A percentile compares a stretch with the other conserved stretches of the same genome.
Conservation (phyloP, 2,329 filamentous ascomycete species). For the Coniochaeta ligniaria region DNA sequence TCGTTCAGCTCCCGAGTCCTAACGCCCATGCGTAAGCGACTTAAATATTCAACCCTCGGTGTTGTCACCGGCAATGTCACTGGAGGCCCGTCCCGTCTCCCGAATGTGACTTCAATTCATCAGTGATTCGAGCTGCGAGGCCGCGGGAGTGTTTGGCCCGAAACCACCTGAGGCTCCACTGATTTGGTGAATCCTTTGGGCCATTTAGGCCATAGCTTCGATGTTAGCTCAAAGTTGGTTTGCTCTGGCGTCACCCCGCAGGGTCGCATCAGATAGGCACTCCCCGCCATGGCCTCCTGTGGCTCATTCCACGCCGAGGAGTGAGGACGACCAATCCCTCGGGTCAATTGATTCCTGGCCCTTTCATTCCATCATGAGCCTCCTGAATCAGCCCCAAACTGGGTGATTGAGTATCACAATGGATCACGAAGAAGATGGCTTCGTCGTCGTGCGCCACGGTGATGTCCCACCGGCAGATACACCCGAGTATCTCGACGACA, state of each 20-base stretch:
- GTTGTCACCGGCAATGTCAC: too few species aligned
- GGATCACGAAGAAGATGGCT: not conserved
- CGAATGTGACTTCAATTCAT: not conserved
- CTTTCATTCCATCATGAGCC: not conserved
- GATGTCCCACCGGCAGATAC: not conserved
- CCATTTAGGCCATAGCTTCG: not conserved
- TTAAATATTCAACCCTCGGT: too few species aligned
- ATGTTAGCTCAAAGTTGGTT: not conserved
- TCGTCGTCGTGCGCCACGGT: not conserved
- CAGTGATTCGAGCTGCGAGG: not conserved
- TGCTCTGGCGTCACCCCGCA: not conserved
- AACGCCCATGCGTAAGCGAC: too few species aligned
- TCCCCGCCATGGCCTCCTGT: not conserved
- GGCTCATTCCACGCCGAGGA: not conserved
- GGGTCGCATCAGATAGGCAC: not conserved
- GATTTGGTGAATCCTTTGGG: not conserved
- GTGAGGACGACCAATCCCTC: not conserved
- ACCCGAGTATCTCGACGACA: constrained; percentile 20
- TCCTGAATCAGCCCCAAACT: not conserved
- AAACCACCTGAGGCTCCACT: not conserved
- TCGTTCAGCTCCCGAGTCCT: too few species aligned
- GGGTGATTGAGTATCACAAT: not conserved
- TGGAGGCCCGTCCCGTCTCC: too few species aligned
- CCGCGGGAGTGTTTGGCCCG: not conserved
- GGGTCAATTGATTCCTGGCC: not conserved